These are phyloP conservation scores for Calophaca sinica DNA, from an alignment of 306 rosid species.

Conservation along the genomic window DNA sequence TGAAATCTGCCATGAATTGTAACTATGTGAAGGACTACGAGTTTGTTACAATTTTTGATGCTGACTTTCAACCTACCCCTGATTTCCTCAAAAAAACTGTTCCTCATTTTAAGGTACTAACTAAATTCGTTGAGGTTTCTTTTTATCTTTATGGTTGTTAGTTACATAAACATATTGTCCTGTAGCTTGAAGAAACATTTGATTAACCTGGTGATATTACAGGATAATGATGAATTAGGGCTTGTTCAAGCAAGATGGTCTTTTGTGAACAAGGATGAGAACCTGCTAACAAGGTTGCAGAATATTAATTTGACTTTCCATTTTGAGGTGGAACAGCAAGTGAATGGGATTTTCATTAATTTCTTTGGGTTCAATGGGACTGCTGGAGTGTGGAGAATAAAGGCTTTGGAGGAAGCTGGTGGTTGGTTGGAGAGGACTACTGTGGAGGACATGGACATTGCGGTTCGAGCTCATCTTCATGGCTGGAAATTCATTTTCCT, in stretches of 20 bases:
- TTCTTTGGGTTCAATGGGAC: conserved; percentile 98
- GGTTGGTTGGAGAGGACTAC: conserved; percentile 99
- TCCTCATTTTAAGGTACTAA: conserved; percentile 85
- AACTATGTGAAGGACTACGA: conserved; percentile 86
- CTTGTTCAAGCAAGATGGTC: conserved; percentile 98
- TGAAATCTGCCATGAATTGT: conserved; percentile 97
- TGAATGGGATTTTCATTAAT: conserved; percentile 79
- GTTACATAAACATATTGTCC: conserved; percentile 1
- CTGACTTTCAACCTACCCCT: conserved; percentile 91
- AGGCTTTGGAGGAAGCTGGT: conserved; percentile 90
- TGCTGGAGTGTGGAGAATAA: conserved; percentile 97
- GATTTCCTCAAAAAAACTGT: conserved; percentile 88
- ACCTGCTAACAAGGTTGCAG: conserved; percentile 85
- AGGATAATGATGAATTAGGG: conserved; percentile 83
- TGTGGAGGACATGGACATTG: conserved; percentile 97
- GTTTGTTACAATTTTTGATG: conserved; percentile 93
- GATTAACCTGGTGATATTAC: conserved; percentile 31
- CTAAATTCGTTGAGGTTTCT: not conserved
- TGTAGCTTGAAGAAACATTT: not conserved
- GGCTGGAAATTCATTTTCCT: conserved; percentile 97
- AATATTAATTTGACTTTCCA: conserved; percentile 85
- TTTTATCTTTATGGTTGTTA: conserved; percentile 21
- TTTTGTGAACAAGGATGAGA: conserved; percentile 95
- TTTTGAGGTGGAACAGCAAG: conserved; percentile 98
- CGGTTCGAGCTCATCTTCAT: conserved; percentile 95